Base-by-base conservation (phyloP, 371 early-diverging fungal genomes). In the Apophysomyces variabilis region DNA sequence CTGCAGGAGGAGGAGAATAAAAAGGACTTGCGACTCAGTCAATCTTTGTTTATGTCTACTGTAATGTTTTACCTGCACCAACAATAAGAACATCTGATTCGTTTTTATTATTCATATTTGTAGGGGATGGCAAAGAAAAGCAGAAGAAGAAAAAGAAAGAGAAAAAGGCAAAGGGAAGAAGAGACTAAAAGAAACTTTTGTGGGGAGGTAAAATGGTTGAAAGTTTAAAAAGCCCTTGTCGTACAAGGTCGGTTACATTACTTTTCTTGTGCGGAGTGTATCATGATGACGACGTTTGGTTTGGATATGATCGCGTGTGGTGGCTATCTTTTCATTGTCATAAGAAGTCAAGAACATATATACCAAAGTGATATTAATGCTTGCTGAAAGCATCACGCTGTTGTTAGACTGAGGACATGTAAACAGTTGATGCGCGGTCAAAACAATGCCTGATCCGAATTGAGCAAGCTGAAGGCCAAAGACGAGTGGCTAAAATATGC, bases 11-110 rank as follows among this genome's bases (percentile, higher is more conserved):
- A 12, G 9, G 26, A 13, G 36, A 35, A 26, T 35, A 62, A 46
- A 58, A 37, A 13, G 21, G 0, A 62, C 16, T 36, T 13, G n/a
- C 4, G 45, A 18, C 44, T 60, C 54, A 39, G 41, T 21, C 9
- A 35, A 13, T 60, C 7, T 66, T 14, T 32, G 58, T 59, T 7
- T 37, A 14, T 44, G 5, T 18, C 36, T 36, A 32, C 13, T 21
- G n/a, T 65, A n/a, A 37, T 1, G n/a, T 9, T 38, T 37, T 72
- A 79, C 79, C 79, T 59, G 76, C 74, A 61, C 79, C 79, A 60
- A 74, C 64, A 65, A 79, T 76, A 43, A 79, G 67, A 11, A 79
- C 71, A 41, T 79, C 79, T 13, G 69, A 70, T 54, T 72, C 66
- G 36, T 59, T 61, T 18, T 32, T 57, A 59, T 46, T 61, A 38